Evolutionary conservation across 768 basidiomycete species (phyloP), one percentile per base, ranked within the genome.

Genomic region (Lentinula lateritia): DNA sequence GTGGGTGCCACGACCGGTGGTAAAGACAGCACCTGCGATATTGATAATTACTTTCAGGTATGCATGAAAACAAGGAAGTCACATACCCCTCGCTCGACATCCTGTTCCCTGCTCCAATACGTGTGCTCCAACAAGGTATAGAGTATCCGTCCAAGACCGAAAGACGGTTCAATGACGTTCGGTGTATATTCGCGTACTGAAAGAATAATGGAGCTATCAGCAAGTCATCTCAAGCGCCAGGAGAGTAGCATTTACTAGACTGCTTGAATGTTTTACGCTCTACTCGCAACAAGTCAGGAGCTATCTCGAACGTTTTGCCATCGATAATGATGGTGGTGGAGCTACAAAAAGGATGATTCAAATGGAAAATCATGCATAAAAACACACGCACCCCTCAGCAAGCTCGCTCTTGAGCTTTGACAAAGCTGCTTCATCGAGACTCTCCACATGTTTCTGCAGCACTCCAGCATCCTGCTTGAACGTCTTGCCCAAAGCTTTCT

Each of bases 81-180:
- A 80, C 90, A 69, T 73, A 93, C 95, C 63, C 87, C 90, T 67
- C 96, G 90, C 64, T 94, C 91, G 32, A 92, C 78, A 72, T 98
- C 96, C 68, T 92, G 85, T 70, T 93, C 95, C 71, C 97, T 86
- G 62, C 85, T 85, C 97, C 96, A 98, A 81, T 89, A 99, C 68
- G 84, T 87, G 79, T 98, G 97, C 74, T 99, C 97, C 38, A 99
- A 86, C 56, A 98, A 80, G 34, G 85, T 87, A 74, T 98, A 98
- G 50, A 98, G 80, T 67, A 99, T 97, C 59, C 96, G 93, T 56
- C 96, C 97, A 66, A 98, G 86, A 62, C 97, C 97, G 75, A 98
- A 98, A 3, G 97, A 99, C 32, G 97, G 96, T 73, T 98, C 96
- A 72, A 98, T 96, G 73, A 99, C 97, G 74, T 98, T 98, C n/a